These are phyloP conservation scores for Phycomyces nitens DNA, from an alignment of 192 early-diverging fungal species.

Conservation along the genomic window DNA sequence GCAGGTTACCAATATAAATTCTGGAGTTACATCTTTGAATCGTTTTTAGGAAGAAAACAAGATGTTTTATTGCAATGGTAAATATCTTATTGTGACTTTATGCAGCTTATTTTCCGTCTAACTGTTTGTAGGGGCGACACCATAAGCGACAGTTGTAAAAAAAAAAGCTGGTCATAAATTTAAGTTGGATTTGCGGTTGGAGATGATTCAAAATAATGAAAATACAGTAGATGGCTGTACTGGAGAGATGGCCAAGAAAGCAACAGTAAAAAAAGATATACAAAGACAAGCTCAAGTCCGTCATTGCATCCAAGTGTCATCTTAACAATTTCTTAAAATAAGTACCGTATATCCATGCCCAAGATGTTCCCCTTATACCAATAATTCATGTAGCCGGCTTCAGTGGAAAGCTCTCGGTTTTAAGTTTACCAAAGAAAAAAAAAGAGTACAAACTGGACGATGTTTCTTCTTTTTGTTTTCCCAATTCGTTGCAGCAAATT, in stretches of 20 bases:
- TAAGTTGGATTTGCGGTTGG: constrained; percentile 7
- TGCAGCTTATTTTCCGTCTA: not conserved
- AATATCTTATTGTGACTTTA: constrained; percentile 4
- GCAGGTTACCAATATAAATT: too few species aligned
- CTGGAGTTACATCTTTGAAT: not conserved
- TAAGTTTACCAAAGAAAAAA: too few species aligned
- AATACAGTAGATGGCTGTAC: not conserved
- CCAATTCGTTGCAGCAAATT: not conserved
- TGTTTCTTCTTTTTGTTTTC: constrained; percentile 10
- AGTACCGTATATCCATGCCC: constrained; percentile 10
- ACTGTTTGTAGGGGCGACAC: constrained; percentile 1
- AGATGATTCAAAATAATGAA: not conserved
- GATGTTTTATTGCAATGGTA: constrained; percentile 4
- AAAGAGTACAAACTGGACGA: too few species aligned
- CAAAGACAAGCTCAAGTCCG: not conserved
- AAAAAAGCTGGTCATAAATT: not conserved
- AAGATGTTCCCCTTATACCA: constrained; percentile 13
- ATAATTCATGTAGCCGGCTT: constrained; percentile 12
- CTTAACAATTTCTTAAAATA: constrained; percentile 11
- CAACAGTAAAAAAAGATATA: constrained; percentile 1
- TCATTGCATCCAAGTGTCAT: constrained; percentile 11
- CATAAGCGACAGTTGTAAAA: not conserved
- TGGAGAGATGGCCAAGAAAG: constrained; percentile 7
- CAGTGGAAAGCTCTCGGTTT: constrained; percentile 9
- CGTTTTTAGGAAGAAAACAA: not conserved